phyloP scores from a whole-genome alignment of 2,329 filamentous ascomycete species.

The Neoarthrinium moseri region DNA sequence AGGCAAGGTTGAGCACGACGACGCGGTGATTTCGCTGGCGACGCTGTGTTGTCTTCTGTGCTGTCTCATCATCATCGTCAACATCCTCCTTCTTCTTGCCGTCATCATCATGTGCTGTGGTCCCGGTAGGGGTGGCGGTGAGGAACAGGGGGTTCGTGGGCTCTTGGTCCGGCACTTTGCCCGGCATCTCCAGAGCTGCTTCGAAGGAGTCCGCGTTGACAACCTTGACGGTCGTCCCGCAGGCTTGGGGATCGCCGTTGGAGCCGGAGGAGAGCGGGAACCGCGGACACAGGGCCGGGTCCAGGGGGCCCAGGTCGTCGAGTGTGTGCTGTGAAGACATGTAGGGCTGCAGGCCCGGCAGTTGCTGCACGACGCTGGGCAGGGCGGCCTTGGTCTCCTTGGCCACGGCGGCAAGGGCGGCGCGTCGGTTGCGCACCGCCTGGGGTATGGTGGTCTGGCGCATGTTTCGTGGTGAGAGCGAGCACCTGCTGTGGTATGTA shows the following conservation, averaged over 20 bases:
- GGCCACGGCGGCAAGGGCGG: slow-evolving; percentile 38
- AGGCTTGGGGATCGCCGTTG: slow-evolving; percentile 23
- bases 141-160: slow-evolving; percentile 19
- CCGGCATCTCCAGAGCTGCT: slow-evolving; percentile 44
- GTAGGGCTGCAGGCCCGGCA: slow-evolving; percentile 38
- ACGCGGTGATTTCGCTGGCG: slow-evolving; percentile 28
- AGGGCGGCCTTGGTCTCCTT: slow-evolving; percentile 46
- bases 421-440: slow-evolving; percentile 12
- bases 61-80: no score
- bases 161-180: slow-evolving; percentile 8
- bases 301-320: slow-evolving; percentile 36
- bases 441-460: slow-evolving; percentile 13
- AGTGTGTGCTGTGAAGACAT: slow-evolving; percentile 36
- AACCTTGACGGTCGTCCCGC: slow-evolving; percentile 39
- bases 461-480: not conserved
- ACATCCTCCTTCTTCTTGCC: no score
- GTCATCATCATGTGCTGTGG: no score
- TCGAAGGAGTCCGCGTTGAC: slow-evolving; percentile 58
- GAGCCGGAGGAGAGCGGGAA: slow-evolving; percentile 24
- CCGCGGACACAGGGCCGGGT: slow-evolving; percentile 39
- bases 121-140: slow-evolving; percentile 13
- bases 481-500: no score
- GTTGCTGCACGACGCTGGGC: slow-evolving; percentile 42
- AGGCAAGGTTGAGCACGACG: slow-evolving; percentile 57
- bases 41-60: no score